Base-by-base conservation (phyloP, 2,329 filamentous ascomycete genomes). In the Colletotrichum viniferum region DNA sequence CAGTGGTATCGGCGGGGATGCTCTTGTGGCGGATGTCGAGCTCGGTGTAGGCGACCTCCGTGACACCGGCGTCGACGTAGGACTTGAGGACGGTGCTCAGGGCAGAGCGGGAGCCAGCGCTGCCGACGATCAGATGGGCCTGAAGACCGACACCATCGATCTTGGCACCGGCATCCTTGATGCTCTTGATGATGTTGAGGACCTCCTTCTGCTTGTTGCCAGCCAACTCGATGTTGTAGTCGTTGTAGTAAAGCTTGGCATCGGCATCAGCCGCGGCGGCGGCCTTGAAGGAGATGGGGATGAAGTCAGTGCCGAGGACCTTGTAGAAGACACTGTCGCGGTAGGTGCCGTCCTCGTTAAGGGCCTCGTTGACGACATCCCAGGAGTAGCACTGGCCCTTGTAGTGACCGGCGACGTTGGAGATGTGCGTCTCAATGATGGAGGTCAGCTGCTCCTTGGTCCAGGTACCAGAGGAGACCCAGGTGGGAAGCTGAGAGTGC, bases 71-170 rank as follows among this genome's bases (percentile, higher is more conserved):
- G 13, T 81, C 83, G 48, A 89, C 91, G 26, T 92, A 86, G 2
- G 85, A 84, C 78, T 88, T 84, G 76, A 94, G 85, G 24, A 91
- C 90, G 16, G 79, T 85, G 34, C 7, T 86, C 4, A 86, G 79
- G 2, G 79, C 79, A 5, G 81, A 81, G 76, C 87, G 85, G 55
- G 81, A 82, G 1, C 88, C 87, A 0, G 87, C 83, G 4, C 78
- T 76, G 68, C 86, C 86, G 1, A 85, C 85, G 38, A 86, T 85
- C 74, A 89, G 87, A 81, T 91, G 89, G 1, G 83, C 83, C 78
- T 91, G 88, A 58, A 90, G 78, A 4, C 89, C 89, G 3, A 91
- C 84, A 60, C 89, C 89, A 76, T 90, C 87, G 73, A 91, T 89
- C 62, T 86, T 87, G 77, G 85, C 82, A 38, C 86, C 86, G 2